Base-by-base conservation (phyloP, 768 basidiomycete species). In the Crassisporium funariophilum region DNA sequence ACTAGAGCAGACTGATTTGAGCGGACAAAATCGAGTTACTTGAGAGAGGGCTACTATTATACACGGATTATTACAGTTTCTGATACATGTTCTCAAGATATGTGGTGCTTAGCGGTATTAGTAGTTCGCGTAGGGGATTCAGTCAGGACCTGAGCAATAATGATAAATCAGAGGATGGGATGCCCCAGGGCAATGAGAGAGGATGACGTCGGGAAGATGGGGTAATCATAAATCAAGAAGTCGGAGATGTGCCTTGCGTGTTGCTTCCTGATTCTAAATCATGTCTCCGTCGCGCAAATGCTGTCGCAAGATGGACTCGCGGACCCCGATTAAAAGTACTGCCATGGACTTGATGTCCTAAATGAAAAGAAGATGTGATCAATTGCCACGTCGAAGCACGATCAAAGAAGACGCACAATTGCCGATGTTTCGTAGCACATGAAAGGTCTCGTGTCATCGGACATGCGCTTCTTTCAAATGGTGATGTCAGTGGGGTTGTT, bases 371-470 rank as follows among this genome's bases (percentile, higher is more conserved):
- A 5, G 33, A 21, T 22, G 7, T 44, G 5, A 47, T 21, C 12
- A 15, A n/a, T 24, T 2, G 15, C 31, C n/a, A 17, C 4, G 13
- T 27, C 4, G 19, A 34, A 31, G 21, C 5, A 23, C 7, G 37
- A 35, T 27, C 1, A 23, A 40, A 44, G 6, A 21, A 13, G 4
- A 76, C 83, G 41, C 57, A 85, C 85, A 35, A 86, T 79, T 4
- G 85, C 86, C 29, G 84, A 84, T 0, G 85, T 87, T 56, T 84
- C 80, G 55, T 88, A 79, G 51, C 78, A 82, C 54, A 84, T 79
- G 56, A 87, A 87, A 1, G 79, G 70, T 4, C 86, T 72, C 20
- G 73, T 66, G 24, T 73, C 64, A 1, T 81, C 2, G 84, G 86
- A 17, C 77, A 65, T 17, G n/a, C n/a, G n/a, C 76, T 75, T 59